Evolutionary conservation across 345 rosid genomes (phyloP).

Genomic region (Populus deltoides): DNA sequence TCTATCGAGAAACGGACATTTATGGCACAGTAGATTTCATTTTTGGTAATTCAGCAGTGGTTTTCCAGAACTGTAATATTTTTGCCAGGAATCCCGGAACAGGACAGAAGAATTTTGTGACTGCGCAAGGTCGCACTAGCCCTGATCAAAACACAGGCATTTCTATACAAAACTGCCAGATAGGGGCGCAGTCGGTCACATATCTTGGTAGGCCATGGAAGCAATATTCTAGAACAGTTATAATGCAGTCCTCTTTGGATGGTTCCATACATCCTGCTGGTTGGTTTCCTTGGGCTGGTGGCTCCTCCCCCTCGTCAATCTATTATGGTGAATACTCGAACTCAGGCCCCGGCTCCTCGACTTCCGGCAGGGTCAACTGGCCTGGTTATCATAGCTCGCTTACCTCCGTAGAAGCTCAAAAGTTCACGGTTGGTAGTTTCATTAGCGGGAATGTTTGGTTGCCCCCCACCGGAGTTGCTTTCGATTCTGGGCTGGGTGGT

Average conservation of each 20-base stretch:
- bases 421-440: slow-evolving; percentile 25
- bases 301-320: slow-evolving; percentile 14
- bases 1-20: slow-evolving; percentile 46
- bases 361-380: slow-evolving; percentile 26
- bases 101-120: slow-evolving; percentile 5
- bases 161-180: slow-evolving; percentile 30
- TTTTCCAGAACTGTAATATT: slow-evolving; percentile 30
- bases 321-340: slow-evolving; percentile 35
- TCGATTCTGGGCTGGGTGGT: slow-evolving; percentile 29
- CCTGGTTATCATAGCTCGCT: slow-evolving; percentile 12
- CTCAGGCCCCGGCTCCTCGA: slow-evolving; percentile 25
- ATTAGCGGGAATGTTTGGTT: slow-evolving; percentile 30
- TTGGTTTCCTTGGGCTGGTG: slow-evolving; percentile 33
- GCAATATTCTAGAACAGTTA: slow-evolving; percentile 18
- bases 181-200: background rate
- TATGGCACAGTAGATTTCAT: slow-evolving; percentile 43
- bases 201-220: slow-evolving; percentile 34
- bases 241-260: slow-evolving; percentile 23
- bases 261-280: slow-evolving; percentile 20
- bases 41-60: slow-evolving; percentile 23
- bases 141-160: slow-evolving; percentile 33
- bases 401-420: slow-evolving; percentile 1
- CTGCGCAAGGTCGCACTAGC: slow-evolving; percentile 35
- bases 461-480: slow-evolving; percentile 33
- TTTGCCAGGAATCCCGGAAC: background rate